Percentiles rank a stretch among this genome's conserved stretches.
These are phyloP conservation scores for Stentor coeruleus DNA, from an alignment of 73 alveolate species.

Conservation along the genomic window DNA sequence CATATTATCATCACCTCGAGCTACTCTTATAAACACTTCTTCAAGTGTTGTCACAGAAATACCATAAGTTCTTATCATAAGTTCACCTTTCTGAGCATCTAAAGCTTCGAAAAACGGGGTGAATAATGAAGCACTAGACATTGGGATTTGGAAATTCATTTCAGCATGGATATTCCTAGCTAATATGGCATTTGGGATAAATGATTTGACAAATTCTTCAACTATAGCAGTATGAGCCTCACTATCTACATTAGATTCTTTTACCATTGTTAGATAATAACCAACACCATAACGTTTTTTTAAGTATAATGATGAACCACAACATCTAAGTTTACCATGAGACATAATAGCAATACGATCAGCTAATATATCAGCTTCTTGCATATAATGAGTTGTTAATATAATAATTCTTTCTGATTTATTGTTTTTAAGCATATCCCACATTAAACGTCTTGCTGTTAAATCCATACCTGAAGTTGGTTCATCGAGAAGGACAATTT, in stretches of 20 bases:
- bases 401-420: slow-evolving; percentile 81
- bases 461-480: slow-evolving; percentile 97
- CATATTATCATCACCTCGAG: too few relatives aligned
- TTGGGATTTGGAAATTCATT: slow-evolving; percentile 59
- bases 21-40: slow-evolving; percentile 89
- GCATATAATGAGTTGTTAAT: slow-evolving; percentile 96
- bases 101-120: slow-evolving; percentile 68
- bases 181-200: slow-evolving; percentile 25
- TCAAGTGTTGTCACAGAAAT: slow-evolving; percentile 92
- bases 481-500: slow-evolving; percentile 91
- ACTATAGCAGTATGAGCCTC: too few relatives aligned
- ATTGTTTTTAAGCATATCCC: slow-evolving; percentile 92
- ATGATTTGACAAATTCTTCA: neutral
- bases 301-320: slow-evolving; percentile 85
- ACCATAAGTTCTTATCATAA: slow-evolving; percentile 76
- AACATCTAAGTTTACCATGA: slow-evolving; percentile 81
- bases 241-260: slow-evolving; percentile 29
- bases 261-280: slow-evolving; percentile 55
- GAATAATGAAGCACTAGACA: slow-evolving; percentile 40
- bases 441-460: slow-evolving; percentile 83
- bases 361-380: slow-evolving; percentile 95
- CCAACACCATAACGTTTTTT: slow-evolving; percentile 89
- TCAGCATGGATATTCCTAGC: slow-evolving; percentile 60
- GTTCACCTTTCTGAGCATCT: slow-evolving; percentile 52
- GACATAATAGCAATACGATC: slow-evolving; percentile 95